phyloP scores from a whole-genome alignment of 495 filamentous ascomycete genomes.

The Pseudomonodictys pantanalensis region DNA sequence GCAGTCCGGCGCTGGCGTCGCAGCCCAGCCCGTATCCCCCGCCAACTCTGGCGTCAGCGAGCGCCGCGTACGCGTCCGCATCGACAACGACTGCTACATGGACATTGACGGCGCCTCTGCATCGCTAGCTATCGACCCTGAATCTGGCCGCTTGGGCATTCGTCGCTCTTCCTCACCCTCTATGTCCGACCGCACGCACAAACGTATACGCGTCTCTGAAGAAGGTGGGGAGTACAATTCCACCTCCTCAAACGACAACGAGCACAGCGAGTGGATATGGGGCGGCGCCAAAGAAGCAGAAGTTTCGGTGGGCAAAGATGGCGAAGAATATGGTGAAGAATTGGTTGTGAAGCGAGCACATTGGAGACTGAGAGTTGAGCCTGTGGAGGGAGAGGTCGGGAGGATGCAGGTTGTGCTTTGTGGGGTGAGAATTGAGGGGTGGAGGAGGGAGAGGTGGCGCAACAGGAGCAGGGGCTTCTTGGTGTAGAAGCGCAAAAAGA shows the following conservation, averaged over 20 bases:
- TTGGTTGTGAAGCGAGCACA: constrained; percentile 78
- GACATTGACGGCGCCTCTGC: constrained; percentile 59
- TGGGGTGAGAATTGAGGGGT: constrained; percentile 78
- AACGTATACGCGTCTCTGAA: constrained; percentile 20
- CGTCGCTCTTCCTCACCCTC: neutral
- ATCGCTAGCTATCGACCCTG: constrained; percentile 13
- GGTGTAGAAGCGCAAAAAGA: neutral
- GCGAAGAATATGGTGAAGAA: constrained; percentile 39
- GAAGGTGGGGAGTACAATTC: constrained; percentile 14
- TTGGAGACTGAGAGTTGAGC: constrained; percentile 74
- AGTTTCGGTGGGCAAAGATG: neutral
- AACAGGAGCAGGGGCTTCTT: constrained; percentile 71
- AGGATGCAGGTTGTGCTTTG: constrained; percentile 64
- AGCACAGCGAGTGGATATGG: constrained; percentile 27
- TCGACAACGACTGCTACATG: constrained; percentile 67
- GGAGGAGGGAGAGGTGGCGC: constrained; percentile 62
- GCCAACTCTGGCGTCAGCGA: constrained; percentile 70
- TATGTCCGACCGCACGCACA: constrained; percentile 26
- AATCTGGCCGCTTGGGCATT: constrained; percentile 13
- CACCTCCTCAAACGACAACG: constrained; percentile 13
- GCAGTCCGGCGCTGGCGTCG: constrained; percentile 50
- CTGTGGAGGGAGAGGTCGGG: constrained; percentile 37
- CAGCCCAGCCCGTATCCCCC: constrained; percentile 58
- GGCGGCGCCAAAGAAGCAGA: constrained; percentile 29
- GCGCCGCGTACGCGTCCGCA: constrained; percentile 63